Evolutionary conservation across 2,329 filamentous ascomycete species (phyloP).

Genomic region (Aspergillus costaricaensis): DNA sequence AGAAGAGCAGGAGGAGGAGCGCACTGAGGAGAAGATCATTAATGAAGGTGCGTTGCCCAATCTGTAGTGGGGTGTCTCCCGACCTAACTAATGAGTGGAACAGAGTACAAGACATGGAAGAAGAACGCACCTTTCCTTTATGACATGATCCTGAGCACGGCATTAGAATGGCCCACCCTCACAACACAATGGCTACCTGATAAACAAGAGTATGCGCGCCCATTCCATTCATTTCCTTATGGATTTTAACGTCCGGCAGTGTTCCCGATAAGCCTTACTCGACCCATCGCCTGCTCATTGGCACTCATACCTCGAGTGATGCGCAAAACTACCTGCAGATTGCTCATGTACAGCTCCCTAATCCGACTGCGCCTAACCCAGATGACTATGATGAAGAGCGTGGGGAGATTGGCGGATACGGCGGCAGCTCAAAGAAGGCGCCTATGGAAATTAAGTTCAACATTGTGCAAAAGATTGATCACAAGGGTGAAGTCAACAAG

Average conservation of each 20-base stretch:
- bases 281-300: conserved; percentile 84
- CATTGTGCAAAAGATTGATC: conserved; percentile 93
- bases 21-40: conserved; percentile 80
- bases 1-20: conserved; percentile 67
- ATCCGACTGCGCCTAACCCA: conserved; percentile 68
- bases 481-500: conserved; percentile 97
- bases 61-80: background rate
- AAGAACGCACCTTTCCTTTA: conserved; percentile 99
- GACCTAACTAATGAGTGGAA: conserved; percentile 6
- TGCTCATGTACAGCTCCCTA: conserved; percentile 89
- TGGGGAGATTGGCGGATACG: conserved; percentile 92
- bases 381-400: conserved; percentile 88
- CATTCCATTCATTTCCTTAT: background rate
- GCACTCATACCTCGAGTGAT: conserved; percentile 88
- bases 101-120: conserved; percentile 99
- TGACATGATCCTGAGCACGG: conserved; percentile 93
- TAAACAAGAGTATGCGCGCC: conserved; percentile 66
- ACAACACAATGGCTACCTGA: conserved; percentile 99
- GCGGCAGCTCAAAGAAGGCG: conserved; percentile 67
- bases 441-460: conserved; percentile 77
- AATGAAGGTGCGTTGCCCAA: conserved; percentile 69
- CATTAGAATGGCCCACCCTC: conserved; percentile 94
- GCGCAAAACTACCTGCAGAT: conserved; percentile 92
- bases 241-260: conserved; percentile 36
- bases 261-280: conserved; percentile 83